Percentiles rank a stretch among this genome's conserved stretches.
Evolutionary conservation across 768 basidiomycete genomes (phyloP).

Genomic region (Tylopilus balloui): DNA sequence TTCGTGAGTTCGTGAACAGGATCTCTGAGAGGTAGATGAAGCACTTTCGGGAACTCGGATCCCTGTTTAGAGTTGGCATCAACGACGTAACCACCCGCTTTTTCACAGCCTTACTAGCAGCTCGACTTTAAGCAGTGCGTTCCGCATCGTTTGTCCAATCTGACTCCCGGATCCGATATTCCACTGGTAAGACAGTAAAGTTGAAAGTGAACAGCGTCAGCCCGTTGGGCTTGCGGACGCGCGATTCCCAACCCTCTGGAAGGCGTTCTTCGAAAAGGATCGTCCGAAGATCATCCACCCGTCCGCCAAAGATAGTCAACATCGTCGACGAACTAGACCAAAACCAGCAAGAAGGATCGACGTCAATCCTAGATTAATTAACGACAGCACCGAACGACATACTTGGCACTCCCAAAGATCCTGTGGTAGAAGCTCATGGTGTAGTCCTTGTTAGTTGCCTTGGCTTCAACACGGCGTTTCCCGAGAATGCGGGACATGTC

Average conservation of each 20-base stretch:
- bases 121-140: background rate
- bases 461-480: slow-evolving; percentile 59
- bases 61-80: background rate
- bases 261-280: slow-evolving; percentile 65
- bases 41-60: background rate
- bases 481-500: slow-evolving; percentile 58
- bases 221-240: slow-evolving; percentile 48
- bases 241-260: slow-evolving; percentile 68
- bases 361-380: background rate
- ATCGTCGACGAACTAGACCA: slow-evolving; percentile 57
- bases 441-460: slow-evolving; percentile 53
- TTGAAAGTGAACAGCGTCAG: slow-evolving; percentile 61
- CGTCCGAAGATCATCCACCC: slow-evolving; percentile 48
- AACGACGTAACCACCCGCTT: background rate
- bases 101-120: background rate
- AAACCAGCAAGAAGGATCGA: background rate
- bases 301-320: slow-evolving; percentile 65
- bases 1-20: background rate
- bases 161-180: slow-evolving; percentile 14
- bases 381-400: slow-evolving; percentile 21
- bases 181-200: slow-evolving; percentile 24
- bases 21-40: background rate
- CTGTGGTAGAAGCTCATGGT: slow-evolving; percentile 49
- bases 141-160: slow-evolving; percentile 20
- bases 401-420: slow-evolving; percentile 70